Evolutionary conservation across 352 stramenopile species (phyloP), one percentile per base, ranked within the genome.

Genomic region (Pythium rhizo-oryzae): DNA sequence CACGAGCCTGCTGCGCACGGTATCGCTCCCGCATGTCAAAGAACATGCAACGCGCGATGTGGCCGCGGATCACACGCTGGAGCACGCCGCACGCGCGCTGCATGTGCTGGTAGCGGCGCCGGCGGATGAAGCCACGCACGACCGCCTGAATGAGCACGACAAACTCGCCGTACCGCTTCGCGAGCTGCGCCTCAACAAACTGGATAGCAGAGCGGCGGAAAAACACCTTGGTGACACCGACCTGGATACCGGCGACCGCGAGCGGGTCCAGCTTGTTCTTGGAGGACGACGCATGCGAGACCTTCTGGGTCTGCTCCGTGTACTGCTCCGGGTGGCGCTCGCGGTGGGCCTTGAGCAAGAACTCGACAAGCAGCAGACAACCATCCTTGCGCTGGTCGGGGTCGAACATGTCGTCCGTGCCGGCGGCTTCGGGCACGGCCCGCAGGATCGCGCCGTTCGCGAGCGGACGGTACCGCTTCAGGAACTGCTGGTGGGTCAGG

Each of bases 401-500:
- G 24, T 92, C 82, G n/a, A 85, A 93, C 6, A 71, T 24, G 13
- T 85, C 80, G 72, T 87, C 78, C 1, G 76, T 65, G 12, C 76
- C 80, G 21, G 77, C 72, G 28, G 75, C 69, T 21, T 90, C 84
- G 18, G 85, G 84, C 30, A 96, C 81, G 8, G 79, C 76, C 16
- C 83, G 77, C 62, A 94, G 68, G 49, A 91, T 87, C 25, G 77
- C 60, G 37, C 78, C 78, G 24, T 91, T 92, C 4, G 76, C 83
- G 1, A 97, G 74, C n/a, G 90, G 82, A 19, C 89, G 86, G 64
- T 97, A 93, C 11, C 87, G 97, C 72, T 94, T 90, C 39, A 95
- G 75, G 61, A 99, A 99, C 65, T 96, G 84, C 62, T 93, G 72
- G 74, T 99, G 97, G 39, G 81, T 82, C 24, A 99, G 89, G 66